These are phyloP conservation scores for Fusarium anguioides DNA, from an alignment of 2,329 filamentous ascomycete species.

Conservation along the genomic window DNA sequence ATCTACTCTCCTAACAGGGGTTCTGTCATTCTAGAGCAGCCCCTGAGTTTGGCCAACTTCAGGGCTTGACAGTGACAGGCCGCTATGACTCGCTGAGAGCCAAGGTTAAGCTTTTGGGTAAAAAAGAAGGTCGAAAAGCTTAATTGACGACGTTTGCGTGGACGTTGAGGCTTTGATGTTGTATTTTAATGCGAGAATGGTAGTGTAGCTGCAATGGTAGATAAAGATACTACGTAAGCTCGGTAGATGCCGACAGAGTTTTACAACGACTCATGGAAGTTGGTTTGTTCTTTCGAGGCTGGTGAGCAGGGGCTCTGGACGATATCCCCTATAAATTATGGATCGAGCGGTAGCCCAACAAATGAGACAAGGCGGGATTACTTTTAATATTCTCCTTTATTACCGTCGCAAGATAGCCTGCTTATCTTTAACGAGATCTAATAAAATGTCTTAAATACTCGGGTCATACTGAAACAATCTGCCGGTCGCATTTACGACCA, in stretches of 20 bases:
- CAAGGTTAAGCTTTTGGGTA: background rate
- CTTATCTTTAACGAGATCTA: too few species aligned
- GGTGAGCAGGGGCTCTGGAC: too few species aligned
- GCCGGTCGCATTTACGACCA: background rate
- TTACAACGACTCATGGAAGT: too few species aligned
- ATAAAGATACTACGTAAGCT: background rate
- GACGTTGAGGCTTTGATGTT: background rate
- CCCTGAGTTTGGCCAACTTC: conserved; percentile 5
- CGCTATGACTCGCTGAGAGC: background rate
- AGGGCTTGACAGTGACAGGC: background rate
- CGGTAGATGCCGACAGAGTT: background rate
- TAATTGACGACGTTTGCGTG: background rate
- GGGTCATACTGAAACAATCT: background rate
- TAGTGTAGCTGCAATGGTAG: too few species aligned
- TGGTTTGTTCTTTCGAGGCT: too few species aligned
- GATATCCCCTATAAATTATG: background rate
- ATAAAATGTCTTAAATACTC: too few species aligned
- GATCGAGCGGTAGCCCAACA: background rate
- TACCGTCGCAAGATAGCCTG: background rate
- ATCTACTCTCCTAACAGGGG: background rate
- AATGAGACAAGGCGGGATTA: background rate
- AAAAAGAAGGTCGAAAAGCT: background rate
- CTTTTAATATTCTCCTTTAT: background rate
- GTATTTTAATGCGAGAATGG: background rate
- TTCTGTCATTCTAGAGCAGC: background rate